Evolutionary conservation across 352 stramenopile genomes (phyloP), one percentile per base, ranked within the genome.

Genomic region (Bremia lactucae): DNA sequence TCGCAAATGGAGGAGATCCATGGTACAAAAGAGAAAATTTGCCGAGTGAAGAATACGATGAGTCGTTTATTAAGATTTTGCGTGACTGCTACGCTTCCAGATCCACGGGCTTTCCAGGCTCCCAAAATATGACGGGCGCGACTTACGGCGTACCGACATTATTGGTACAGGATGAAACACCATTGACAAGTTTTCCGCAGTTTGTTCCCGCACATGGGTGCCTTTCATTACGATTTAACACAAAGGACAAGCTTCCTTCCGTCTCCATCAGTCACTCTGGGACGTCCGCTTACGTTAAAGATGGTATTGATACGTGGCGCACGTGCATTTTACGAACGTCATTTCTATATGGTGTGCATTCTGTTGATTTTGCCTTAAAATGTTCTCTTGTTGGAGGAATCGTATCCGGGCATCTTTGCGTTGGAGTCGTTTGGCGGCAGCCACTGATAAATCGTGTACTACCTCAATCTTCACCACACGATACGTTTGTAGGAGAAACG

Each of bases 11-110:
- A 36, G 81, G 81, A 18, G 81, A 93, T 39, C 77, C 81, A 5
- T 93, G 81, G 81, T 93, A 93, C 62, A 93, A 93, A 44, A 87
- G 88, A 42, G 81, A 93, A 40, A 91, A 93, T 18, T 28, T 88
- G 1, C 81, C 78, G 0, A 78, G 90, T 35, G 81, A 93, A 50
- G 75, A 93, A 34, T 93, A 93, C 40, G 81, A 93, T 46, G 56
- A 57, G 7, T 88, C 75, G 3, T 88, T 88, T 49, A 87, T 93
- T 49, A 87, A 84, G 31, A 88, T 93, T 42, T 52, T 93, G 34
- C 69, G 78, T 7, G 81, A 93, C 22, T 93, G 81, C 46, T 93
- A 93, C 21, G 78, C 77, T 1, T 93, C 81, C 0, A 76, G 76
- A 4, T 93, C 81, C 22, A 75, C 72, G 4, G 70, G 68, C 1